phyloP scores from a whole-genome alignment of 176 grass and related monocot species.

The Musa schizocarpa region DNA sequence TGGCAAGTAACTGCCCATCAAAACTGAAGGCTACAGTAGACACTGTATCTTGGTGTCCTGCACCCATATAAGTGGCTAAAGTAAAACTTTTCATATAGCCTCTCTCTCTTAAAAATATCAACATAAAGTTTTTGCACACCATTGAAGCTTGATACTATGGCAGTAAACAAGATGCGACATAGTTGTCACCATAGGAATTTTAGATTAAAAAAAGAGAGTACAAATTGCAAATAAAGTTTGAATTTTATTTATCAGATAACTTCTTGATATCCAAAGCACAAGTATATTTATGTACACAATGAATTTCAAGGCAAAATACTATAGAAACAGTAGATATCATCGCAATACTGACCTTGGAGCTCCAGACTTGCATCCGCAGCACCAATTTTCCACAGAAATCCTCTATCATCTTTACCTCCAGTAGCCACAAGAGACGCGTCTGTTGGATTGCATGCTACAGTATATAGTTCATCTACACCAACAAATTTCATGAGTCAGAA shows the following conservation, averaged over 20 bases:
- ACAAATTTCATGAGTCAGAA: conserved; percentile 13
- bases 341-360: conserved; percentile 39
- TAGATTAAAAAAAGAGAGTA: not conserved
- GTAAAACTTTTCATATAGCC: not conserved
- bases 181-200: too few species aligned
- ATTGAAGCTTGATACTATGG: not conserved
- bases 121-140: not conserved
- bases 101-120: not conserved
- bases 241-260: not conserved
- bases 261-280: not conserved
- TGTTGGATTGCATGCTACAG: conserved; percentile 62
- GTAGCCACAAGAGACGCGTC: conserved; percentile 69
- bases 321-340: not conserved
- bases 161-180: not conserved
- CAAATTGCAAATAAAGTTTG: not conserved
- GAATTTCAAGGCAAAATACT: not conserved
- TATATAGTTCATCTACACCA: conserved; percentile 60
- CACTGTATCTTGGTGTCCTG: conserved; percentile 72
- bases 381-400: conserved; percentile 86
- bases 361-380: conserved; percentile 41
- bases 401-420: conserved; percentile 85
- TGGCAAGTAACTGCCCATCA: conserved; percentile 77
- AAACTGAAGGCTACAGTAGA: conserved; percentile 63
- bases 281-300: not conserved
- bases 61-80: not conserved